A percentile compares a stretch with the other conserved stretches of the same genome.
Conservation (phyloP, 768 basidiomycete genomes). For the Macrolepiota dolichaula region DNA sequence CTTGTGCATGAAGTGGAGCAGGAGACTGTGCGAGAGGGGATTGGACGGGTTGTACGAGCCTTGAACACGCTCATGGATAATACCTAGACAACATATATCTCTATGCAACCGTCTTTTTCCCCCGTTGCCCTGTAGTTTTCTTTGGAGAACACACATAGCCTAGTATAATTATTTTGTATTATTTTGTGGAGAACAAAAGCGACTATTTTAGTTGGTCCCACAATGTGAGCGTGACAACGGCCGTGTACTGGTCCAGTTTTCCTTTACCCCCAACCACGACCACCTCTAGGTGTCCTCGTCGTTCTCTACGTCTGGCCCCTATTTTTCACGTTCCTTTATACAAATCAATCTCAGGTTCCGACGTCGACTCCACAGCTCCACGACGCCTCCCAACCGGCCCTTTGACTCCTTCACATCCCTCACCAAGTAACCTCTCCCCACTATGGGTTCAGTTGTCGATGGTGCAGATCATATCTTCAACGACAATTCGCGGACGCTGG, state of each 20-base stretch:
- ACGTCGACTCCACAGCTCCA: slow-evolving; percentile 4
- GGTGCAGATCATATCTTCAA: slow-evolving; percentile 37
- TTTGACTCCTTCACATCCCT: slow-evolving; percentile 1
- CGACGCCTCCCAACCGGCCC: not conserved
- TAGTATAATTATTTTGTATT: slow-evolving; percentile 1
- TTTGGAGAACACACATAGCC: not conserved
- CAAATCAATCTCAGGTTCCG: not conserved
- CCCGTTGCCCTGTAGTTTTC: not conserved
- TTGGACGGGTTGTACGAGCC: slow-evolving; percentile 59
- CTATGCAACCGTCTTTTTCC: not conserved
- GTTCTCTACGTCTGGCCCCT: not conserved
- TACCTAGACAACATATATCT: slow-evolving; percentile 13
- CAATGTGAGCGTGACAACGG: slow-evolving; percentile 10
- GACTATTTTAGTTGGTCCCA: not conserved
- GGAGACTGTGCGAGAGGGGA: slow-evolving; percentile 52
- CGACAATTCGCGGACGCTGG: slow-evolving; percentile 60
- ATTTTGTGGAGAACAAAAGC: slow-evolving; percentile 3
- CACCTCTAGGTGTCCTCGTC: not conserved
- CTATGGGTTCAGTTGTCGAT: slow-evolving; percentile 33
- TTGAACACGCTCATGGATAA: slow-evolving; percentile 52
- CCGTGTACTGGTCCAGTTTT: not conserved
- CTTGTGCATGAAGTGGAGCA: slow-evolving; percentile 44
- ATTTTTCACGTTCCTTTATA: slow-evolving; percentile 5
- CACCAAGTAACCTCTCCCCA: slow-evolving; percentile 3
- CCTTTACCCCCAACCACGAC: not conserved